Base-by-base conservation (phyloP, 2,329 filamentous ascomycete genomes). In the Pseudogymnoascus sp. region DNA sequence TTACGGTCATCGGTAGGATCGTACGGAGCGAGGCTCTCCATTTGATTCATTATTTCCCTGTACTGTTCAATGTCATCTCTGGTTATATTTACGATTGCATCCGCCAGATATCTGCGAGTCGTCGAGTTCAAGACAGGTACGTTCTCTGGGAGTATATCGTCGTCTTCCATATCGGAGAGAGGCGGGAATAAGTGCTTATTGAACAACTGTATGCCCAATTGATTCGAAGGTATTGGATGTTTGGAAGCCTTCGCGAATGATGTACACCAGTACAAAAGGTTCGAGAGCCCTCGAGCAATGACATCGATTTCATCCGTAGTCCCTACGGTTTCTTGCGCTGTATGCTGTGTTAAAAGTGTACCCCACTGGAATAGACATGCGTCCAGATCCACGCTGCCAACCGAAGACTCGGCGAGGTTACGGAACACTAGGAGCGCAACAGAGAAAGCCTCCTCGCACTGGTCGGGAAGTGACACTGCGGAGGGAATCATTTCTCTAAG, bases 121-220 rank as follows among this genome's bases (percentile, higher is more conserved):
- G 76, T 68, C 2, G 74, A 72, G 62, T 84, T 78, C 57, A 90
- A 75, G 4, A 82, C 69, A 4, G 80, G 80, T 6, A 68, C 64
- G 11, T 75, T 68, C 6, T 66, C 60, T 11, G 67, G 63, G n/a
- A 39, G 18, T 25, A 58, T 15, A 9, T 68, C 66, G 1, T 60
- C 60, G 36, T 64, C 61, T 2, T 70, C 68, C 4, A 68, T 63
- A 6, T 72, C 68, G 1, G 75, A 77, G 15, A 77, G 67, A 38
- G 79, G 76, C 0, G 88, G 87, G 66, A 90, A 90, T 0, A 91
- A 75, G 67, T 88, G 86, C 61, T 76, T 81, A 69, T 79, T 82
- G 66, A 91, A 83, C 1, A 91, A 70, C 2, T 74, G 73, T 59
- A 77, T 75, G 8, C 79, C 76, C 53, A 82, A 20, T 41, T 43